Conservation (phyloP, 176 grass and related monocot genomes). For the Oryza glaberrima region DNA sequence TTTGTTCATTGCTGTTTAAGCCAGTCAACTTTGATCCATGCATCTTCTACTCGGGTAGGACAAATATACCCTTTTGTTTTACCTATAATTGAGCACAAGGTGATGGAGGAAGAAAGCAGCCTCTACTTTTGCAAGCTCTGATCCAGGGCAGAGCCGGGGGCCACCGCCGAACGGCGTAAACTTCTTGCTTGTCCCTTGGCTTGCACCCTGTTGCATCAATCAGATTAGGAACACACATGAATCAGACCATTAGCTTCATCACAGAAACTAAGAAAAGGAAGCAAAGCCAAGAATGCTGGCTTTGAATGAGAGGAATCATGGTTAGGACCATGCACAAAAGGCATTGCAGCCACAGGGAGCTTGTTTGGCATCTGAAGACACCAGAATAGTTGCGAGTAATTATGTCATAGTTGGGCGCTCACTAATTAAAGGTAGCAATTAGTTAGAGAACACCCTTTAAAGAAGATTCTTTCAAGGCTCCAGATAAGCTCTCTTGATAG, state of each 20-base stretch:
- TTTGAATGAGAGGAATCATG: constrained; percentile 50
- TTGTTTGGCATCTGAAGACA: constrained; percentile 63
- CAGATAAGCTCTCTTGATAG: constrained; percentile 51
- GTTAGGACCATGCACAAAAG: constrained; percentile 57
- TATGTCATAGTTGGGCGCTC: constrained; percentile 56
- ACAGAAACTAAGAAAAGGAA: constrained; percentile 23
- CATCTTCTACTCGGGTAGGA: background rate
- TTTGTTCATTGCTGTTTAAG: background rate
- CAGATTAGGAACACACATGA: constrained; percentile 35
- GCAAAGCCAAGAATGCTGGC: constrained; percentile 51
- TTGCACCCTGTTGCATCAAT: constrained; percentile 54
- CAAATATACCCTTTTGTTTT: constrained; percentile 18
- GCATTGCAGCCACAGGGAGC: constrained; percentile 34
- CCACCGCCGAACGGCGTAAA: constrained; percentile 87
- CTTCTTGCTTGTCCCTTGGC: constrained; percentile 73
- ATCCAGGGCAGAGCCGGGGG: constrained; percentile 83
- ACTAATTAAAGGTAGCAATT: constrained; percentile 63
- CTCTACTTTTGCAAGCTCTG: constrained; percentile 88
- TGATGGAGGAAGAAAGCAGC: constrained; percentile 91
- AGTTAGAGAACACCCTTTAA: constrained; percentile 58
- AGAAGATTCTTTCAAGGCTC: constrained; percentile 59
- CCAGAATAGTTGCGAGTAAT: constrained; percentile 47
- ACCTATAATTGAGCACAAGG: constrained; percentile 92
- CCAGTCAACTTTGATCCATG: background rate
- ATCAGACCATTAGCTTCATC: constrained; percentile 27